Evolutionary conservation across 345 rosid species (phyloP).

Genomic region (Euphorbia peplus): DNA sequence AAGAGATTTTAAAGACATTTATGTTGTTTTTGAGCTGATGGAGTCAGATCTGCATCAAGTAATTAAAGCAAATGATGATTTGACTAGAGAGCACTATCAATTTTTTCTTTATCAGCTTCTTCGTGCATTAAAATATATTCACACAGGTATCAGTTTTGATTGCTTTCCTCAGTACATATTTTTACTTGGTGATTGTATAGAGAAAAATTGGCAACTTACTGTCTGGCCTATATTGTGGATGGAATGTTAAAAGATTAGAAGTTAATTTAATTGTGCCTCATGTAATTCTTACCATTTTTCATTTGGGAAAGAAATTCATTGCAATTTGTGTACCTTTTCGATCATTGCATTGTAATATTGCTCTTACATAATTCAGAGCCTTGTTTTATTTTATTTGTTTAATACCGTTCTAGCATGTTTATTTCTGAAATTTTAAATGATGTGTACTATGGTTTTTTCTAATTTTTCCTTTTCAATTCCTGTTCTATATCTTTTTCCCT

Average conservation of each 20-base stretch:
- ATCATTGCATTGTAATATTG: background rate
- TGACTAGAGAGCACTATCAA: slow-evolving; percentile 92
- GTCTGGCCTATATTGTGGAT: background rate
- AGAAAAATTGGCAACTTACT: background rate
- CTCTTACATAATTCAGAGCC: background rate
- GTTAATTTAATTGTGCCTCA: background rate
- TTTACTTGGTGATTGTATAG: background rate
- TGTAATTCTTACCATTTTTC: background rate
- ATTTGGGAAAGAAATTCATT: background rate
- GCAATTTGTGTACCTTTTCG: background rate
- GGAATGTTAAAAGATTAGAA: background rate
- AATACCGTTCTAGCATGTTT: slow-evolving; percentile 1
- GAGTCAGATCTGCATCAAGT: slow-evolving; percentile 97
- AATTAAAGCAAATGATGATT: slow-evolving; percentile 93
- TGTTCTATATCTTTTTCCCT: background rate
- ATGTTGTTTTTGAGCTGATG: slow-evolving; percentile 97
- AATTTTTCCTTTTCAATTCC: background rate
- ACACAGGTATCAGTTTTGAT: slow-evolving; percentile 53
- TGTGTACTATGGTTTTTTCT: background rate
- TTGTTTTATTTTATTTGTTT: too few species aligned
- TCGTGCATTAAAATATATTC: slow-evolving; percentile 90
- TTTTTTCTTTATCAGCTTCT: slow-evolving; percentile 90
- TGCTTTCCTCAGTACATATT: background rate
- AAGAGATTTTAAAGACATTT: slow-evolving; percentile 90
- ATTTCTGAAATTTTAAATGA: background rate